Conservation (phyloP, 1,139 yeast genomes). For the Keqinozyma sinolaborantium region DNA sequence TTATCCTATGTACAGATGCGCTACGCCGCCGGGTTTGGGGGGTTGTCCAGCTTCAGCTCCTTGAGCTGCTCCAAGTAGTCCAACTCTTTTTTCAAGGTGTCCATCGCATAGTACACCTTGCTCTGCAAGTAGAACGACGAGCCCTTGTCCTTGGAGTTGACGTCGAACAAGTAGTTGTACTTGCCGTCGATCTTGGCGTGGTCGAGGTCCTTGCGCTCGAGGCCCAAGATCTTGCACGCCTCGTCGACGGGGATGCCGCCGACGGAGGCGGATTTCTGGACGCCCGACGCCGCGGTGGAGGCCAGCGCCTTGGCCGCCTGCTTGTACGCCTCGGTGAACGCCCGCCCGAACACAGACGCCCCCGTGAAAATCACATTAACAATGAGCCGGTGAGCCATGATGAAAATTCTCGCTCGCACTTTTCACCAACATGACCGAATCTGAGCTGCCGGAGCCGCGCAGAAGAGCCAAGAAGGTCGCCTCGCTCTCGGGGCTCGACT, state of each 20-base stretch:
- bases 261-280: slow-evolving; percentile 43
- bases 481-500: slow-evolving; percentile 26
- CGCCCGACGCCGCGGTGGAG: slow-evolving; percentile 50
- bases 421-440: background rate
- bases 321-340: slow-evolving; percentile 94
- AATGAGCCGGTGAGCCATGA: slow-evolving; percentile 83
- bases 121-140: slow-evolving; percentile 91
- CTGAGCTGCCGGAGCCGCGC: background rate
- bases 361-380: slow-evolving; percentile 92
- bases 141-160: slow-evolving; percentile 89
- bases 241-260: slow-evolving; percentile 87
- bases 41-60: slow-evolving; percentile 15
- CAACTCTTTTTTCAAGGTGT: slow-evolving; percentile 42
- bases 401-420: background rate
- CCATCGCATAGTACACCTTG: slow-evolving; percentile 75
- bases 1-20: background rate
- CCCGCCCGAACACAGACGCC: slow-evolving; percentile 92
- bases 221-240: slow-evolving; percentile 84
- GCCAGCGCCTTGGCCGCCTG: slow-evolving; percentile 92
- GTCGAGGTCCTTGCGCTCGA: slow-evolving; percentile 56
- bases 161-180: slow-evolving; percentile 79
- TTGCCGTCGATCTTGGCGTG: slow-evolving; percentile 67
- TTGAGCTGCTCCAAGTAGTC: slow-evolving; percentile 40
- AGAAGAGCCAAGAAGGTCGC: slow-evolving; percentile 2
- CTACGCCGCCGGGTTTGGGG: slow-evolving; percentile 2